Evolutionary conservation across 768 basidiomycete genomes (phyloP), one percentile per base, ranked within the genome.

Genomic region (Panaeolus papilionaceus): DNA sequence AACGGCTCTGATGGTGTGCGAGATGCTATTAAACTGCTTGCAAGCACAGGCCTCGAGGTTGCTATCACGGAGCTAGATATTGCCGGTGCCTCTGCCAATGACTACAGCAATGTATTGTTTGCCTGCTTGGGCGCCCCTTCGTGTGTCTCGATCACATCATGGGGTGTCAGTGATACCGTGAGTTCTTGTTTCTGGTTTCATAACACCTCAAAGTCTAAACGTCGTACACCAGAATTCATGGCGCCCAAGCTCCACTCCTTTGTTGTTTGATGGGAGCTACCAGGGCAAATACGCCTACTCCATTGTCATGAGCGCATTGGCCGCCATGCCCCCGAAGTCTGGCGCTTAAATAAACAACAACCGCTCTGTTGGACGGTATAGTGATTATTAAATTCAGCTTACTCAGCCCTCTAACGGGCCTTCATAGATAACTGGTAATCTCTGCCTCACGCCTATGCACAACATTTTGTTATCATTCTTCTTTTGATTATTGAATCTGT

Each of bases 61-160:
- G 85, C 82, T 16, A 81, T 86, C 71, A 85, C 85, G 3, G 84
- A 84, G 66, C 76, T 84, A 44, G 82, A 82, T 69, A 85, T 85
- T 54, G 76, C 75, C 18, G 75, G 75, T 61, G 78, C 76, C 45
- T 51, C 79, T 2, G 39, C 80, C 1, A 80, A 73, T 62, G 85
- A 86, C 75, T 86, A 85, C 71, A 69, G 70, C 33, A 76, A 74
- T 4, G 84, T 85, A 58, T 79, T 80, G 42, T 80, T 79, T 42
- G 85, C 84, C 20, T 86, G 85, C 72, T 72, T 85, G 66, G 74
- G 75, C 23, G 77, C 79, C 9, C 72, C 83, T 6, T 70, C 71
- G 20, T 86, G 85, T 70, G 75, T 85, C 26, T 77, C 80, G 20
- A 84, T 86, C 72, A 85, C 85, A 38, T 77, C 73, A 66, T 85